Conservation (phyloP, 345 rosid genomes). For the Balakata baccata region DNA sequence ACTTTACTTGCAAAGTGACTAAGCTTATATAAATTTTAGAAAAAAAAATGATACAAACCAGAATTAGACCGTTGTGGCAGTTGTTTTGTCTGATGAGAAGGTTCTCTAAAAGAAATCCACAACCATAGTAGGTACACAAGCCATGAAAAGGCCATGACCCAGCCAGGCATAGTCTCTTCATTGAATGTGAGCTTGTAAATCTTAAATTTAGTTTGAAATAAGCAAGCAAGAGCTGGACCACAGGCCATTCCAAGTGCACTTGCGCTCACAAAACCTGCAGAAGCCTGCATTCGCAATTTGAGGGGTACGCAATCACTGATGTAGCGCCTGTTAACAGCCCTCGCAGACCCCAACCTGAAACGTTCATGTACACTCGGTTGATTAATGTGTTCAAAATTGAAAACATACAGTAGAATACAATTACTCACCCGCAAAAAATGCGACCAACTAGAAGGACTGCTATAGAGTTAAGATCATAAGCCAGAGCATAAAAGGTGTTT, state of each 20-base stretch:
- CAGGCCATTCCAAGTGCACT: constrained; percentile 99
- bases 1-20: no score
- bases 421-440: constrained; percentile 86
- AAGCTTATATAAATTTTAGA: neutral
- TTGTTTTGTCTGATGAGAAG: constrained; percentile 49
- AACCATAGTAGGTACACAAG: constrained; percentile 80
- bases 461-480: constrained; percentile 79
- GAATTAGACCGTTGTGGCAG: constrained; percentile 37
- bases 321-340: constrained; percentile 95
- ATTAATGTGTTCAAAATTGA: no score
- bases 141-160: constrained; percentile 96
- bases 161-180: constrained; percentile 81
- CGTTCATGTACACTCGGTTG: no score
- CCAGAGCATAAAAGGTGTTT: constrained; percentile 80
- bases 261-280: constrained; percentile 97
- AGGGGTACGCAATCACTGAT: constrained; percentile 94
- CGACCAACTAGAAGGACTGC: constrained; percentile 73
- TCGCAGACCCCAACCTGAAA: constrained; percentile 87
- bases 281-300: constrained; percentile 87
- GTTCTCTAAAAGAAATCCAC: constrained; percentile 82
- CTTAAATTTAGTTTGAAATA: constrained; percentile 77
- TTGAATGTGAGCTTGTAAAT: constrained; percentile 74
- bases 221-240: constrained; percentile 97
- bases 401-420: neutral
- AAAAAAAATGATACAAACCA: constrained; percentile 35